Evolutionary conservation across 176 grass and related monocot genomes (phyloP), one percentile per base, ranked within the genome.

Genomic region (Bolboschoenus planiculmis): DNA sequence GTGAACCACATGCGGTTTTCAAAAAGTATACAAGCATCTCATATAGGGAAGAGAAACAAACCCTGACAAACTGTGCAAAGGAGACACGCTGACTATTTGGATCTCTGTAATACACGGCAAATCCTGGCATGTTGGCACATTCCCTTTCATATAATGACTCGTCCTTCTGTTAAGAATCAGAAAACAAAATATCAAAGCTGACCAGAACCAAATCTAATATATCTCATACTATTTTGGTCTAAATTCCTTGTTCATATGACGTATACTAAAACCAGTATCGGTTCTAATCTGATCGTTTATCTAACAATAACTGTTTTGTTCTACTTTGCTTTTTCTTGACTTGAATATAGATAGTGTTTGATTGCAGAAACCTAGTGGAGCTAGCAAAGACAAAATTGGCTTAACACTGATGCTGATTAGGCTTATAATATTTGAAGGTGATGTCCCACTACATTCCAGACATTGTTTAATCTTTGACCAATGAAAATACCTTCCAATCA

Each of bases 121-220:
- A 99, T 68, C 96, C 96, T 2, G 96, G 92, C 88, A 93, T 99
- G 85, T 93, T 99, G 79, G 82, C 97, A 86, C 97, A 99, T 90
- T 96, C 97, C 31, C 80, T 86, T 89, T 99, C 97, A 99, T 99
- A 99, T 61, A 93, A 87, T 84, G 91, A 89, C 87, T 99, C 97
- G 85, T 95, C 89, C 73, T 88, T 95, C 97, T 99, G 91, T 76
- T 76, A 86, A 72, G 53, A 33, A 76, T 89, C 61, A 82, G 53
- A 85, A 46, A 51, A 27, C 63, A 61, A 76, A 85, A 85, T 13
- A 90, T 70, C 37, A 80, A 48, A 50, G 72, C 46, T 53, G 13
- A 50, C 3, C 26, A 53, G 7, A 30, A 77, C 14, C 43, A n/a
- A 42, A 73, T 27, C n/a, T 46, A 10, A 42, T 70, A 36, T 16